Conservation (phyloP, 2,329 filamentous ascomycete genomes). For the Chrysosphaeria jannelii region DNA sequence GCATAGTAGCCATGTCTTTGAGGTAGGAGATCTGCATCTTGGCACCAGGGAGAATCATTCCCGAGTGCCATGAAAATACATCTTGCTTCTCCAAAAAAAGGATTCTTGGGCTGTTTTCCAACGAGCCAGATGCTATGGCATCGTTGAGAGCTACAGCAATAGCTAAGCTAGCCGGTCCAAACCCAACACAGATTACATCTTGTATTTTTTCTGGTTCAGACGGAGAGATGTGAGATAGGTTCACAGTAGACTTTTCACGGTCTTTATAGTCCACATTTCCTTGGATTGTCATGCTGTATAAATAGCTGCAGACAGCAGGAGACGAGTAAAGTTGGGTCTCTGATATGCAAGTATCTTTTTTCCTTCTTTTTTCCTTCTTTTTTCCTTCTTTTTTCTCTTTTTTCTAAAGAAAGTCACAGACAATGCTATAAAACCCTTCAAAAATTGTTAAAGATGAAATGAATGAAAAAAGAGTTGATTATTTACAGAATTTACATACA, state of each 20-base stretch:
- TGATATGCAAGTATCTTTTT: neutral
- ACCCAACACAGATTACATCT: slow-evolving; percentile 74
- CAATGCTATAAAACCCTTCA: too few relatives aligned
- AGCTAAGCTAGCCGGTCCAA: slow-evolving; percentile 70
- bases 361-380: neutral
- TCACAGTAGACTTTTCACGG: too few relatives aligned
- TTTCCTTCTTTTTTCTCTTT: neutral
- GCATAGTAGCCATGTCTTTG: slow-evolving; percentile 75
- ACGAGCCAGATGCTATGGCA: slow-evolving; percentile 22
- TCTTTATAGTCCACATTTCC: too few relatives aligned
- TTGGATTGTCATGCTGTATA: too few relatives aligned
- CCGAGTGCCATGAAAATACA: slow-evolving; percentile 72
- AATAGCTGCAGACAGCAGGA: too few relatives aligned
- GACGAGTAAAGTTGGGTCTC: too few relatives aligned
- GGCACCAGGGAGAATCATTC: slow-evolving; percentile 77
- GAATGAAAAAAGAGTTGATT: too few relatives aligned
- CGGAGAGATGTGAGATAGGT: slow-evolving; percentile 1
- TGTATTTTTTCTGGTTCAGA: slow-evolving; percentile 27
- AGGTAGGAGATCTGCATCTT: slow-evolving; percentile 97
- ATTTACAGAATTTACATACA: too few relatives aligned
- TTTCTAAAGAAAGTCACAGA: neutral
- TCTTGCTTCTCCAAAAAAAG: slow-evolving; percentile 68
- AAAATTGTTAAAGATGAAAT: too few relatives aligned
- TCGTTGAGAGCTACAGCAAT: slow-evolving; percentile 78
- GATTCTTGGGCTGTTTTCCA: slow-evolving; percentile 30